Percentiles rank a stretch among this genome's conserved stretches.
Conservation (phyloP, 176 grass and related monocot species). For the Eremochloa ophiuroides region DNA sequence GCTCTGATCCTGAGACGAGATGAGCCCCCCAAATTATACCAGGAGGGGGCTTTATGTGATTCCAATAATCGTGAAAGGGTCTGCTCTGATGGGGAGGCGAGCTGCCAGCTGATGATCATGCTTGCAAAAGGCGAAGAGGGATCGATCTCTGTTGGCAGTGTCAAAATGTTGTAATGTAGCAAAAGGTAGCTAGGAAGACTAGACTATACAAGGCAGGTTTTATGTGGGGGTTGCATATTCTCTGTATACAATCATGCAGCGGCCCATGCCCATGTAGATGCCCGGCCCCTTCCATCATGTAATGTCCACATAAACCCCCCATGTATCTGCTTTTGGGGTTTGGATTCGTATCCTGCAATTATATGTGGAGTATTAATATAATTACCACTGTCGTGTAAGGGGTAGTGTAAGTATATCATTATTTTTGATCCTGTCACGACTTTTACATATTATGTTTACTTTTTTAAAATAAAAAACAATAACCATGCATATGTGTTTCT, state of each 20-base stretch:
- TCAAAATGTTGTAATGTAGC: slow-evolving; percentile 43
- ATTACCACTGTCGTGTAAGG: not conserved
- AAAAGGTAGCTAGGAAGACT: not conserved
- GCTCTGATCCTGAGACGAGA: slow-evolving; percentile 13
- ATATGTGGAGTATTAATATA: not conserved
- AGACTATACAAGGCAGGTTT: slow-evolving; percentile 53
- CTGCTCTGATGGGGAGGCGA: slow-evolving; percentile 1
- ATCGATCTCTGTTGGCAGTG: slow-evolving; percentile 18
- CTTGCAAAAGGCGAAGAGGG: slow-evolving; percentile 22
- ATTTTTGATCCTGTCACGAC: too few species aligned
- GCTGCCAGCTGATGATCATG: not conserved
- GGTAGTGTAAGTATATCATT: too few species aligned
- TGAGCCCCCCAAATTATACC: slow-evolving; percentile 39
- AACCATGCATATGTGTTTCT: too few species aligned
- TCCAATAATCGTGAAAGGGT: slow-evolving; percentile 29
- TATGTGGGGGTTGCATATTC: slow-evolving; percentile 66
- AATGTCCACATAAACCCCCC: slow-evolving; percentile 35
- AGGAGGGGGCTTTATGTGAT: slow-evolving; percentile 33
- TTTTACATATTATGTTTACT: too few species aligned
- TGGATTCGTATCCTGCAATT: slow-evolving; percentile 8
- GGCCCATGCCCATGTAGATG: slow-evolving; percentile 20
- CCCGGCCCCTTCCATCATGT: slow-evolving; percentile 22
- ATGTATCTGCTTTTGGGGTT: not conserved
- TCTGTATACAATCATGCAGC: slow-evolving; percentile 41
- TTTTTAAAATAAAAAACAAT: too few species aligned